phyloP scores from a whole-genome alignment of 108 stramenopile genomes.

The Chaetoceros tenuissimus region DNA sequence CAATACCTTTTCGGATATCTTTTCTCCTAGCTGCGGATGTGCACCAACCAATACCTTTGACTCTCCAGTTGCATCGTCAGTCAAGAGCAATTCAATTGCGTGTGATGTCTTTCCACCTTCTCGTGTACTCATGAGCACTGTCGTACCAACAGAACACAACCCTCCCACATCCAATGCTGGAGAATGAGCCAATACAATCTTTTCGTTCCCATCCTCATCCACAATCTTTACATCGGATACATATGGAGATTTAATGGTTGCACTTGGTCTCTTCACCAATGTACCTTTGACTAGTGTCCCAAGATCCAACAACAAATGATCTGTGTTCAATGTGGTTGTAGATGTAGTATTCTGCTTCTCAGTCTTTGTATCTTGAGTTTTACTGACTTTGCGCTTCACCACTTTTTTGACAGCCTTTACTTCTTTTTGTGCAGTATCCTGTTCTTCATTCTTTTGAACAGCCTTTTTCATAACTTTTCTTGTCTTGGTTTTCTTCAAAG shows the following conservation, averaged over 20 bases:
- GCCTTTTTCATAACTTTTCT: too few relatives aligned
- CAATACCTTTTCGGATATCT: slow-evolving; percentile 30
- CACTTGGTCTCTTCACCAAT: slow-evolving; percentile 26
- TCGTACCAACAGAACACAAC: slow-evolving; percentile 33
- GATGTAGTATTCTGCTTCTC: too few relatives aligned
- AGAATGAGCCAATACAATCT: slow-evolving; percentile 11
- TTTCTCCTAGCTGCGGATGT: slow-evolving; percentile 51
- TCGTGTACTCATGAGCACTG: slow-evolving; percentile 15
- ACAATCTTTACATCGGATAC: slow-evolving; percentile 39
- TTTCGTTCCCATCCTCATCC: slow-evolving; percentile 11
- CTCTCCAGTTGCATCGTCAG: slow-evolving; percentile 1
- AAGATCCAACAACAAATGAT: background rate
- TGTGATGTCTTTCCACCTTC: slow-evolving; percentile 12
- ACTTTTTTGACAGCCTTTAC: too few relatives aligned
- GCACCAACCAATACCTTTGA: slow-evolving; percentile 41
- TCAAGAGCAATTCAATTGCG: slow-evolving; percentile 3
- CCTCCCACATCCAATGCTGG: slow-evolving; percentile 44
- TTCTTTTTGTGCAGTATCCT: too few relatives aligned
- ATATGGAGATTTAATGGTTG: slow-evolving; percentile 44
- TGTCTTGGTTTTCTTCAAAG: too few relatives aligned
- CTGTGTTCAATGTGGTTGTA: too few relatives aligned
- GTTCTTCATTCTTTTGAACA: too few relatives aligned
- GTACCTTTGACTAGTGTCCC: slow-evolving; percentile 13
- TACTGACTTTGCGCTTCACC: too few relatives aligned
- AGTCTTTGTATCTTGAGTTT: too few relatives aligned